Conservation (phyloP, 257 asterid species). For the Thymus quinquecostatus region DNA sequence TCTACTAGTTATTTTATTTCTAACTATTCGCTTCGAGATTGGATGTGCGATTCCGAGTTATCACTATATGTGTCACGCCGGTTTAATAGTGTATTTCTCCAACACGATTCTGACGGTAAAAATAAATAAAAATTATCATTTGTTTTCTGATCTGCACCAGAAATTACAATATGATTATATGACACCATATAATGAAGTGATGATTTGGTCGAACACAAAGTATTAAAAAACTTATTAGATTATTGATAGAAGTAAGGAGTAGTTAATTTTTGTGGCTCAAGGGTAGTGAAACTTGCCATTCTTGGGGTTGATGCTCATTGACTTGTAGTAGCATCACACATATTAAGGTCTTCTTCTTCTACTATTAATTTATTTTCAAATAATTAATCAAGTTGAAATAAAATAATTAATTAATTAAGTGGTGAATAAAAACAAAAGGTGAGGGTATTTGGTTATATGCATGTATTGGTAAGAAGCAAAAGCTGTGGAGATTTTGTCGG, state of each 20-base stretch:
- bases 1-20: too few relatives aligned
- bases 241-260: neutral
- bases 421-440: constrained; percentile 38
- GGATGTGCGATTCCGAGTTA: too few relatives aligned
- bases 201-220: constrained; percentile 13
- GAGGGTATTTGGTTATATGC: constrained; percentile 34
- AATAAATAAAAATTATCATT: too few relatives aligned
- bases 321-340: constrained; percentile 39
- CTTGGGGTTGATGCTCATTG: constrained; percentile 51
- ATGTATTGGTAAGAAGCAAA: constrained; percentile 30
- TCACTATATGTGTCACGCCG: too few relatives aligned
- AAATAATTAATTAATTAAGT: constrained; percentile 33
- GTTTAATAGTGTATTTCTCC: too few relatives aligned
- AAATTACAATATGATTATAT: too few relatives aligned
- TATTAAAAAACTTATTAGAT: neutral
- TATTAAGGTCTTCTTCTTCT: neutral
- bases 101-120: too few relatives aligned
- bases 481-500: constrained; percentile 53
- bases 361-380: neutral
- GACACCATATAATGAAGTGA: neutral
- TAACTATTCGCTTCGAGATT: too few relatives aligned
- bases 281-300: constrained; percentile 37
- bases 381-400: constrained; percentile 36
- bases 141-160: too few relatives aligned
- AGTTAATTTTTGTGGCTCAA: constrained; percentile 55